phyloP scores from a whole-genome alignment of 306 rosid species.

The Lablab purpureus region DNA sequence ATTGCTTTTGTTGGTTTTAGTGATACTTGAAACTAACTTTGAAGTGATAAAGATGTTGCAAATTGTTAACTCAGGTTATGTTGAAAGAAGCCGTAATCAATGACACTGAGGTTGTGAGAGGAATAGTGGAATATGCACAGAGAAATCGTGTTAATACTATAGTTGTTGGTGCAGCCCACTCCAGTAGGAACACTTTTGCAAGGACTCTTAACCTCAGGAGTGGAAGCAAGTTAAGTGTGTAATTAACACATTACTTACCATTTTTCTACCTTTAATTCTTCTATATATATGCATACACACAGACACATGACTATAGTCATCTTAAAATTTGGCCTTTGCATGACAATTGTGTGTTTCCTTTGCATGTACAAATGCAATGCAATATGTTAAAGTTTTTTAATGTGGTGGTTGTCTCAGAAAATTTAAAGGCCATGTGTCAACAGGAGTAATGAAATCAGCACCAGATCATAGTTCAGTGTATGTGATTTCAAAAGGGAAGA shows the following conservation, averaged over 20 bases:
- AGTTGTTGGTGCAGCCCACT: constrained; percentile 65
- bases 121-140: constrained; percentile 62
- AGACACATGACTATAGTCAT: background rate
- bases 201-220: constrained; percentile 51
- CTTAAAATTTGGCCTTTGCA: background rate
- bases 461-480: constrained; percentile 79
- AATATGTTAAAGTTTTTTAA: constrained; percentile 29
- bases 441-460: constrained; percentile 62
- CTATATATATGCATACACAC: no score
- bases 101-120: constrained; percentile 63
- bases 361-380: background rate
- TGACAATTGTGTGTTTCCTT: background rate
- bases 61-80: constrained; percentile 55
- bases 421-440: constrained; percentile 58
- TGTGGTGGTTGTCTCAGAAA: constrained; percentile 58
- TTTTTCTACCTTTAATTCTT: background rate
- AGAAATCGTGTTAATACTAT: constrained; percentile 60
- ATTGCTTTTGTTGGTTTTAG: background rate
- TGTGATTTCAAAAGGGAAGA: constrained; percentile 81
- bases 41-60: constrained; percentile 19
- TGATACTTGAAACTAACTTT: constrained; percentile 1
- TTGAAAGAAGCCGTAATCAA: constrained; percentile 74
- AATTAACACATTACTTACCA: background rate
- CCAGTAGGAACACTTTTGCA: constrained; percentile 62
- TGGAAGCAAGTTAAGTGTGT: constrained; percentile 50